Conservation (phyloP, 164 flowering plant genomes). For the Berberis vulgaris region DNA sequence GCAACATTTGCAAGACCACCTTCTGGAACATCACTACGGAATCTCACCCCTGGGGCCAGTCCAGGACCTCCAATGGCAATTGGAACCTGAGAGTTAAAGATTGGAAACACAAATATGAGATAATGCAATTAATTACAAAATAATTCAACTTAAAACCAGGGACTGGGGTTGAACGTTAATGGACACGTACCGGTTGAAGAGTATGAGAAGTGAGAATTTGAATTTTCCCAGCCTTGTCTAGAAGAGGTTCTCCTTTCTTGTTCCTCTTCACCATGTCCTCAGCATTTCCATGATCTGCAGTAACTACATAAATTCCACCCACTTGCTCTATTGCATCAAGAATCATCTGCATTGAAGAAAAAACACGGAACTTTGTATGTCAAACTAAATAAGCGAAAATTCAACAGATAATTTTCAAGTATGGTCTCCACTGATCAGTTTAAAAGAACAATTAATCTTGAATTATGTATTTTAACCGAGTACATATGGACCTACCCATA, state of each 20-base stretch:
- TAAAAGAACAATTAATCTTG: too few relatives aligned
- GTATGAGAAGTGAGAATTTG: slow-evolving; percentile 69
- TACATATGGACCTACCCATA: too few relatives aligned
- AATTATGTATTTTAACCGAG: too few relatives aligned
- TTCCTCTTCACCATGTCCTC: slow-evolving; percentile 98
- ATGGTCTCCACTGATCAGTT: too few relatives aligned
- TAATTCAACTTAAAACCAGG: neutral
- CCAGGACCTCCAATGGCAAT: slow-evolving; percentile 95
- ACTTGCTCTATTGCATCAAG: slow-evolving; percentile 25
- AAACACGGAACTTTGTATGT: neutral
- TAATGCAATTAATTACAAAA: too few relatives aligned
- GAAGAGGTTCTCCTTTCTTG: slow-evolving; percentile 1
- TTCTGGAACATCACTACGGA: slow-evolving; percentile 56
- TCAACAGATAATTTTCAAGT: too few relatives aligned
- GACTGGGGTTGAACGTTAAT: neutral
- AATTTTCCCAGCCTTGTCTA: slow-evolving; percentile 73
- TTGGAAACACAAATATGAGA: too few relatives aligned
- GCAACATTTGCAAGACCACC: too few relatives aligned
- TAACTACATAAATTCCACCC: slow-evolving; percentile 84
- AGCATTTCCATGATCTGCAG: slow-evolving; percentile 98
- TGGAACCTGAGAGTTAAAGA: slow-evolving; percentile 43
- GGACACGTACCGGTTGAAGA: neutral
- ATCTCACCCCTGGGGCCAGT: slow-evolving; percentile 50
- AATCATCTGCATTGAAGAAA: slow-evolving; percentile 50
- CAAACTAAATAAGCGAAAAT: too few relatives aligned